Evolutionary conservation across 2,329 filamentous ascomycete species (phyloP), one percentile per base, ranked within the genome.

Genomic region (Sordariomycetes sp.): DNA sequence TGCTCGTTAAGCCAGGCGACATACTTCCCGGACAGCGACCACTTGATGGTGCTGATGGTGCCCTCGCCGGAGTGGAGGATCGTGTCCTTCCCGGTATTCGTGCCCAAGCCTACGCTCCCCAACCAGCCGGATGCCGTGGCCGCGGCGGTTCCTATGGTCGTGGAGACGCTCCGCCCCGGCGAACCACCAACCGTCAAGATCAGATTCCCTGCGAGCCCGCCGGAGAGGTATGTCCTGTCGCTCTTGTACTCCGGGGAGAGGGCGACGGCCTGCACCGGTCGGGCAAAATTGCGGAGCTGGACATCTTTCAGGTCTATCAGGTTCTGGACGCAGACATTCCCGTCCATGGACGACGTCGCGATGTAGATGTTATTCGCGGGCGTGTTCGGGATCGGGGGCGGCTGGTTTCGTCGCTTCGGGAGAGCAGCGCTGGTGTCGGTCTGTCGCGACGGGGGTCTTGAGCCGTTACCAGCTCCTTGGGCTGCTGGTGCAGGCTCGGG

Each of bases 1-100:
- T 95, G 88, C 71, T 99, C 94, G 66, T 97, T 99, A 48, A 96
- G 80, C 94, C 94, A 99, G 0, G 86, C 89, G 1, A 97, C 88
- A 67, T 92, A 97, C 72, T 88, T 94, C 1, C 94, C 93, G 0
- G 90, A 93, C 48, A 93, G 70, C 0, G 93, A 97, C 91, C 93
- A 99, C 70, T 95, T 93, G 67, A 99, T 94, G 3, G 86, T 88
- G 68, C 85, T 93, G 62, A 99, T 94, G 2, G 85, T 83, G 3
- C 94, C 94, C 73, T 99, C 95, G 2, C 94, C 94, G 8, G 89
- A 90, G 68, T 99, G 94, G 53, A 97, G 72, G 3, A 97, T 77
- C 0, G 85, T 90, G 68, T 99, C 94, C 67, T 87, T 93, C 14
- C 91, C 92, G 12, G 82, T 86, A 64, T 87, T 90, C 28, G 80